These are phyloP conservation scores for Acmispon strigosus DNA, from an alignment of 306 rosid species.

Conservation along the genomic window DNA sequence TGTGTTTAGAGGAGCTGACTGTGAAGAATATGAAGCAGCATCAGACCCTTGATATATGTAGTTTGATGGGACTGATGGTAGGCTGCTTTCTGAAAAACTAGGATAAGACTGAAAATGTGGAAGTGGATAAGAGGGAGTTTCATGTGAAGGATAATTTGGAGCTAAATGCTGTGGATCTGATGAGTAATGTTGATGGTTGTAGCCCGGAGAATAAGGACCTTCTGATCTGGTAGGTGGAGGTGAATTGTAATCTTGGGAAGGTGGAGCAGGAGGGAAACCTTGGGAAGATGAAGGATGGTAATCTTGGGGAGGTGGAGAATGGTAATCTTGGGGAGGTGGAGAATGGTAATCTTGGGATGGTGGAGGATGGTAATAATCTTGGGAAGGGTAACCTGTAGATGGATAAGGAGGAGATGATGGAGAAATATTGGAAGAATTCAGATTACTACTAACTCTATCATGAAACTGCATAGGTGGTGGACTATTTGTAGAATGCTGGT, in stretches of 20 bases:
- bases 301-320: conserved; percentile 46
- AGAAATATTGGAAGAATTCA: conserved; percentile 28
- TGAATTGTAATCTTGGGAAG: conserved; percentile 46
- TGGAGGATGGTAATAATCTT: conserved; percentile 31
- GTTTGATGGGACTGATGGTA: conserved; percentile 57
- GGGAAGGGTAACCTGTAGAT: conserved; percentile 41
- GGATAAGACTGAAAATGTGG: conserved; percentile 78
- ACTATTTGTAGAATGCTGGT: conserved; percentile 18
- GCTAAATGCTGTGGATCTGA: conserved; percentile 45
- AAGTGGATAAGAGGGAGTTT: conserved; percentile 32
- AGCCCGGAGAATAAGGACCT: conserved; percentile 38
- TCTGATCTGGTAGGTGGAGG: conserved; percentile 49
- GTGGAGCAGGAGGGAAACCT: neutral
- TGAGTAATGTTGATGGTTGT: conserved; percentile 49
- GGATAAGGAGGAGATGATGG: conserved; percentile 40
- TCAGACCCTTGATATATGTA: conserved; percentile 55
- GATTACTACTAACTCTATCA: conserved; percentile 30
- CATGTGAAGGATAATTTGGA: conserved; percentile 43
- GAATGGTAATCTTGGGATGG: conserved; percentile 54
- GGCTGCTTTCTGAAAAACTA: conserved; percentile 66
- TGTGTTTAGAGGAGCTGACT: conserved; percentile 39
- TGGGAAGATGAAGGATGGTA: conserved; percentile 3
- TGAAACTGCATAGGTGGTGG: conserved; percentile 44
- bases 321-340: conserved; percentile 55
- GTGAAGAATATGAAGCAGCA: conserved; percentile 37